Percentiles rank a stretch among this genome's conserved stretches.
Conservation (phyloP, 2,329 filamentous ascomycete species). For the Proliferodiscus dingleyae region DNA sequence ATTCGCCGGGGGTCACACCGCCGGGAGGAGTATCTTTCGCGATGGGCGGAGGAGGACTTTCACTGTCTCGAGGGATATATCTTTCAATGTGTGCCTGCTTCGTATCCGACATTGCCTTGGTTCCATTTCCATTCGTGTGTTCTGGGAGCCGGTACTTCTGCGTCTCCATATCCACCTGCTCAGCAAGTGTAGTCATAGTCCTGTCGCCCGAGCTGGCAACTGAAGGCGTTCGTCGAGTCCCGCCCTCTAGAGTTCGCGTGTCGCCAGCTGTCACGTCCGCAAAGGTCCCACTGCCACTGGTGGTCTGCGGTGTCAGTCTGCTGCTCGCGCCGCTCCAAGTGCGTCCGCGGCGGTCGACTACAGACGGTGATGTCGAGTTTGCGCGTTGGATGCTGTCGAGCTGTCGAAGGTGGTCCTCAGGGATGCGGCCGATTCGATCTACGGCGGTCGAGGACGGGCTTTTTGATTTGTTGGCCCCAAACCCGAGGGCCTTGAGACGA, state of each 20-base stretch:
- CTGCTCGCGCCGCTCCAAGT: conserved; percentile 64
- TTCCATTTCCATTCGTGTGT: conserved; percentile 62
- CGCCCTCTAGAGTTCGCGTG: conserved; percentile 22
- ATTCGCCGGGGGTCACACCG: conserved; percentile 34
- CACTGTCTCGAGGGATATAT: conserved; percentile 36
- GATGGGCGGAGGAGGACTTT: conserved; percentile 39
- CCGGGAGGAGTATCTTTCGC: conserved; percentile 48
- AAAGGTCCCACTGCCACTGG: conserved; percentile 25
- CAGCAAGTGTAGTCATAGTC: conserved; percentile 26
- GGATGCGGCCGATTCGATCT: conserved; percentile 59
- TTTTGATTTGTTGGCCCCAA: conserved; percentile 31
- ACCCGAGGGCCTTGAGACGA: conserved; percentile 60
- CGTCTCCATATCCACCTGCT: conserved; percentile 60
- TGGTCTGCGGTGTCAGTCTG: conserved; percentile 27
- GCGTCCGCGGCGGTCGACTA: conserved; percentile 61
- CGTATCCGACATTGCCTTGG: conserved; percentile 55
- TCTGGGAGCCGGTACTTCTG: conserved; percentile 72
- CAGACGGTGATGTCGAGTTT: conserved; percentile 41
- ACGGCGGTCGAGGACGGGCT: conserved; percentile 31
- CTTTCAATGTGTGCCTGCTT: conserved; percentile 54
- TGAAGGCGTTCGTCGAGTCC: conserved; percentile 22
- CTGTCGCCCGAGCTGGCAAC: conserved; percentile 22
- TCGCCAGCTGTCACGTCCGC: conserved; percentile 21
- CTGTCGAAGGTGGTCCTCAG: conserved; percentile 64
- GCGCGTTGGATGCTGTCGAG: conserved; percentile 64